Evolutionary conservation across 2,329 filamentous ascomycete genomes (phyloP), one percentile per base, ranked within the genome.

Genomic region (Elsinoe perseae): DNA sequence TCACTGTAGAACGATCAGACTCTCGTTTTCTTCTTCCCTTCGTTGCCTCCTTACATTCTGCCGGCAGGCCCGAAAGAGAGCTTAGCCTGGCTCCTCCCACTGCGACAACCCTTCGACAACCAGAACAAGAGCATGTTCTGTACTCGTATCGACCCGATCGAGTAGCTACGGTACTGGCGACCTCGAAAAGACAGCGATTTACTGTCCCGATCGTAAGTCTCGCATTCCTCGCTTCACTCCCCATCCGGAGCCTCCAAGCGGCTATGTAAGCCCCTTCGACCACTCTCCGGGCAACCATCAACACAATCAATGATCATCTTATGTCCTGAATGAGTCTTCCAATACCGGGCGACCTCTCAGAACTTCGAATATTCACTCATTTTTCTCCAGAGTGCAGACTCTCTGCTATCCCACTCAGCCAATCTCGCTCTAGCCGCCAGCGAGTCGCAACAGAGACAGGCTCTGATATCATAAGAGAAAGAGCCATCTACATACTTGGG

Each of bases 141-240:
- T 14, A 38, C 53, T 36, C 42, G 48, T n/a, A 44, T 44, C 21
- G 27, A 12, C 43, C 16, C 27, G 14, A 30, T 25, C 20, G 40
- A 30, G 23, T 56, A 56, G 53, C 36, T 44, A 56, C 28, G 30
- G 38, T 46, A 56, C 40, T 48, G 53, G 53, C 53, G 53, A 56
- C 53, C 53, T 56, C n/a, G 4, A 21, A 34, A 4, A 56, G 40
- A 16, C 40, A 36, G 20, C 38, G 34, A 46, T 8, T 21, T 23
- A 10, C 12, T 28, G 21, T 36, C 16, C 18, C 23, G 28, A 23
- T 52, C 16, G 48, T 56, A 48, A 56, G 53, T 44, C 20, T 56
- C 30, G 40, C 53, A 56, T 48, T 56, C 53, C 53, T 56, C 53
- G 27, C 53, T 56, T 42, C 53, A 27, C 28, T 48, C 27, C 48